Percentiles rank a stretch among this genome's conserved stretches.
Conservation (phyloP, 2,329 filamentous ascomycete species). For the Claviceps lovelessii region DNA sequence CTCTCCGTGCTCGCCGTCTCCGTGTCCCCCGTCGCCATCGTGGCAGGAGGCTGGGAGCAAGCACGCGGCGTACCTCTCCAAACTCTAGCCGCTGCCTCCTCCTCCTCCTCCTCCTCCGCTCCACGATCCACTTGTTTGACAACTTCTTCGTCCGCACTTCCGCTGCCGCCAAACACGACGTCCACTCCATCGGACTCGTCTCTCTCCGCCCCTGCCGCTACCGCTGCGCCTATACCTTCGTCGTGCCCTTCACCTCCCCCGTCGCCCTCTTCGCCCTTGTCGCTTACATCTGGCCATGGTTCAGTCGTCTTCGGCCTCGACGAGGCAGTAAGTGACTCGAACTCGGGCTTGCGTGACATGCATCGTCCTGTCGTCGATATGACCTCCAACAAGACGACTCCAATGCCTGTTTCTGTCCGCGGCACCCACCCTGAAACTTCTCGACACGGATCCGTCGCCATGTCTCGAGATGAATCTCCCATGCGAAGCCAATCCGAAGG, state of each 20-base stretch:
- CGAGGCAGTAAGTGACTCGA: conserved; percentile 15
- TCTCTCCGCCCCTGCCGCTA: background rate
- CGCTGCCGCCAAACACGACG: conserved; percentile 7
- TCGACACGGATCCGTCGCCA: conserved; percentile 25
- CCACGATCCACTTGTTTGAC: conserved; percentile 14
- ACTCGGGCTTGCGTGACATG: conserved; percentile 7
- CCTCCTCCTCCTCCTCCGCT: conserved; percentile 10
- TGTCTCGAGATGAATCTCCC: conserved; percentile 22
- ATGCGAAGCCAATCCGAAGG: conserved; percentile 19
- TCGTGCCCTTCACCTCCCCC: background rate
- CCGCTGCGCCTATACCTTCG: background rate
- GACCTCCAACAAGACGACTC: conserved; percentile 23
- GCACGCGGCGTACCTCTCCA: conserved; percentile 16
- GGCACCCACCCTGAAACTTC: conserved; percentile 15
- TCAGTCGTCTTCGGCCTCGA: conserved; percentile 7
- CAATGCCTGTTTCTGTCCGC: conserved; percentile 20
- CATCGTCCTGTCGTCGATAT: conserved; percentile 13
- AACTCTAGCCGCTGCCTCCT: conserved; percentile 12
- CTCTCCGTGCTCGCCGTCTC: background rate
- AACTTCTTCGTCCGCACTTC: conserved; percentile 5
- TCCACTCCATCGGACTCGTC: background rate
- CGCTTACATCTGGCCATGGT: conserved; percentile 10
- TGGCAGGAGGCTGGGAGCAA: conserved; percentile 2
- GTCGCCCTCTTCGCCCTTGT: conserved; percentile 6
- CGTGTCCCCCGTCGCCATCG: too few relatives aligned